These are phyloP conservation scores for Eimeria falciformis DNA, from an alignment of 169 alveolate genomes.

Conservation along the genomic window DNA sequence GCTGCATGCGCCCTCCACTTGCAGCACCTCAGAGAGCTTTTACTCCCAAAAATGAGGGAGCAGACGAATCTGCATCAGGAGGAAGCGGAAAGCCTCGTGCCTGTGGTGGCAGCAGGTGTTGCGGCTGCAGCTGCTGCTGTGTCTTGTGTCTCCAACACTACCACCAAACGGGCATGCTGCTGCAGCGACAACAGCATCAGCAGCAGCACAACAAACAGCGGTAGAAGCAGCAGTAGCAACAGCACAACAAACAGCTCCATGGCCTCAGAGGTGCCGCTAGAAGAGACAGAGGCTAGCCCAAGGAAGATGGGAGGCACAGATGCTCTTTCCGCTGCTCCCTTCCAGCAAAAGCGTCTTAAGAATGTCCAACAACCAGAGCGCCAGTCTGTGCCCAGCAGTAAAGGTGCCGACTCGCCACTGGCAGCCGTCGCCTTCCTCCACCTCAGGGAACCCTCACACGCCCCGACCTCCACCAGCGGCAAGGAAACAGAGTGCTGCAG, in stretches of 20 bases:
- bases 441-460: background rate
- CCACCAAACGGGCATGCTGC: background rate
- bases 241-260: background rate
- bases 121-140: background rate
- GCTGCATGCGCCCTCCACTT: constrained; percentile 49
- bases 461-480: constrained; percentile 4
- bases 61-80: no score
- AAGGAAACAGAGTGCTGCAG: background rate
- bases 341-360: background rate
- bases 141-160: background rate
- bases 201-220: constrained; percentile 33
- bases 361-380: no score
- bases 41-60: constrained; percentile 24
- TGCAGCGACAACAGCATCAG: constrained; percentile 30
- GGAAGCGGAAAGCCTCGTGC: no score
- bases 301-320: background rate
- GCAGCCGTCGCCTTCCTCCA: background rate
- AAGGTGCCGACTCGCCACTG: background rate
- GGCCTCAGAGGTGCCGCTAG: background rate
- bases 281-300: background rate
- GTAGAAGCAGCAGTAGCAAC: background rate
- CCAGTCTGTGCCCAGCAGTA: constrained; percentile 16
- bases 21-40: background rate
- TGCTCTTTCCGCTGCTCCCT: background rate
- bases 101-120: no score